Evolutionary conservation across 176 grass and related monocot species (phyloP).

Genomic region (Cenchrus purpureus): DNA sequence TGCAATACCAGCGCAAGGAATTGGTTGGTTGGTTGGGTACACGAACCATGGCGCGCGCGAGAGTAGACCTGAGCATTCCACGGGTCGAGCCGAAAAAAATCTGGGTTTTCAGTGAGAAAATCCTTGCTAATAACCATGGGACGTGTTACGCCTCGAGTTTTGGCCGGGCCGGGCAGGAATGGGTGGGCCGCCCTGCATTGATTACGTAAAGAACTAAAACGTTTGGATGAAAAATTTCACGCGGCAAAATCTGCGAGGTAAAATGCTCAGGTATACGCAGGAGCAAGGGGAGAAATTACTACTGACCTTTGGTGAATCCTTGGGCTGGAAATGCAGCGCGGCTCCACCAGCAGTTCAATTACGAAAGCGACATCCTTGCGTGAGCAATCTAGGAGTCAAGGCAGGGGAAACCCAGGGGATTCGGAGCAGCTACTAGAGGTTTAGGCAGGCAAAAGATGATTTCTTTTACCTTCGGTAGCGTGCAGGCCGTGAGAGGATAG

Average conservation of each 20-base stretch:
- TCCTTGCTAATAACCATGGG: no score
- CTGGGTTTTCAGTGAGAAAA: no score
- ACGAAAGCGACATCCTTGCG: neutral
- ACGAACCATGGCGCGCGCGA: neutral
- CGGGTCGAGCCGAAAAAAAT: no score
- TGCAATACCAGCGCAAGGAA: neutral
- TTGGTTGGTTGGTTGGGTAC: neutral
- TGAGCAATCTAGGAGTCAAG: neutral
- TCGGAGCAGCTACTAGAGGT: neutral
- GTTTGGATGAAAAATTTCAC: no score
- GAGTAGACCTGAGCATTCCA: no score
- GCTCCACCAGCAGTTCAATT: conserved; percentile 42
- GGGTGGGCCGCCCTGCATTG: no score
- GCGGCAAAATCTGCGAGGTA: no score
- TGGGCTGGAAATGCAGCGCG: conserved; percentile 19
- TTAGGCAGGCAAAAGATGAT: neutral
- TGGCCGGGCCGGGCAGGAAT: no score
- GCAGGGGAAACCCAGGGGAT: neutral
- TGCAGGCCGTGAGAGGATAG: conserved; percentile 31
- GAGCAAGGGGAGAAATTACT: neutral
- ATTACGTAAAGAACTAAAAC: no score
- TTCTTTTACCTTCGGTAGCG: conserved; percentile 37
- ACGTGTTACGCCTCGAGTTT: no score
- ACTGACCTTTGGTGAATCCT: conserved; percentile 33
- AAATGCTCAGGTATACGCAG: no score